phyloP scores from a whole-genome alignment of 129 eudicot species.

The Ambrosia artemisiifolia region DNA sequence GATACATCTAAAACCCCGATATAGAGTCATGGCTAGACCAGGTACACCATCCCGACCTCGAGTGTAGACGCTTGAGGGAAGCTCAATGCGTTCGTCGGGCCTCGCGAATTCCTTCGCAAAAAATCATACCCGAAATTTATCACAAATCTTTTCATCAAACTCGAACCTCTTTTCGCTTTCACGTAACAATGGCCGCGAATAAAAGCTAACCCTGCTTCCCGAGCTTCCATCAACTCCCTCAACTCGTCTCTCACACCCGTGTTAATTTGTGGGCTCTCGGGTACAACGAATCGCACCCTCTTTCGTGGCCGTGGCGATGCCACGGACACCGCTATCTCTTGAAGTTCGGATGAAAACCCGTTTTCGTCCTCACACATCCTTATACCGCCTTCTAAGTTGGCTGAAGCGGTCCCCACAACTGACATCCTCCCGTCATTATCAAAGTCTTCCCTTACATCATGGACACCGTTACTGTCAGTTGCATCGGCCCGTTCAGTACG shows the following conservation, averaged over 20 bases:
- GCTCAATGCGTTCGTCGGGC: constrained; percentile 49
- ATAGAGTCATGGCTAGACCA: constrained; percentile 37
- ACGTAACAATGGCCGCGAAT: constrained; percentile 68
- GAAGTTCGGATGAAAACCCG: constrained; percentile 17
- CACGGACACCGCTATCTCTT: constrained; percentile 32
- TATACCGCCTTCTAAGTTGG: constrained; percentile 35
- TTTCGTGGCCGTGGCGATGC: constrained; percentile 45
- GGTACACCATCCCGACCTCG: constrained; percentile 84
- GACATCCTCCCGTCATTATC: constrained; percentile 57
- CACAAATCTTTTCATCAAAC: constrained; percentile 58
- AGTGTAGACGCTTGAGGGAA: constrained; percentile 78
- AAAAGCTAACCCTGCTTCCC: constrained; percentile 80
- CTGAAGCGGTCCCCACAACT: constrained; percentile 53
- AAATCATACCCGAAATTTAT: constrained; percentile 69
- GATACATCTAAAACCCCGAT: neutral
- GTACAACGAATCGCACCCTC: constrained; percentile 63
- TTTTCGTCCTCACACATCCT: constrained; percentile 37
- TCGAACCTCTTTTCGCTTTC: constrained; percentile 67
- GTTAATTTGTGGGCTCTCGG: constrained; percentile 58
- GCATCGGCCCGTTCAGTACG: constrained; percentile 43
- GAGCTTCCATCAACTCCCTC: constrained; percentile 72
- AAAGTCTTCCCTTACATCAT: constrained; percentile 18
- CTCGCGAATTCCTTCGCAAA: constrained; percentile 71
- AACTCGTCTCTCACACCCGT: constrained; percentile 46
- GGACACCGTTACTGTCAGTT: neutral